Base-by-base conservation (phyloP, 129 eudicot species). In the Flaveria linearis region DNA sequence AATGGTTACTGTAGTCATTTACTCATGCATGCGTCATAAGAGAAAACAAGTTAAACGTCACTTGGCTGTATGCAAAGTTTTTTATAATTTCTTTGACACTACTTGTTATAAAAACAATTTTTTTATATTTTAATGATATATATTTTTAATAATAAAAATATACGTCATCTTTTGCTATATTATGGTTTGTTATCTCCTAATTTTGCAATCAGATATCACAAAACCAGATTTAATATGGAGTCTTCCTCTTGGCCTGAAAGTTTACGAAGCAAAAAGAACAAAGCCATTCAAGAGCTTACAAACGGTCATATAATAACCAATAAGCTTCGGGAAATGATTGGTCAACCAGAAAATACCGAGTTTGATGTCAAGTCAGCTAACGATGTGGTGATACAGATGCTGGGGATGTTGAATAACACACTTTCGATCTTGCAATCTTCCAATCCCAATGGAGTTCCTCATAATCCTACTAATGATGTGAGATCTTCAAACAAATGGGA, bases 281-380 rank as follows among this genome's bases (percentile, higher is more conserved):
- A 64, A 71, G 88, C 85, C 8, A 73, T 79, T 12, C 30, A 77
- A 46, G 83, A 80, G 72, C 69, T 89, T 60, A 82, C 64, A 8
- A 78, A 73, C 46, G 95, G 95, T 56, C 83, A 79, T 9, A 62
- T 73, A 4, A 49, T 81, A 26, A 80, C 87, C 11, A 12, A 63
- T 18, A 84, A 70, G 78, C 86, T 89, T 22, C 83, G 81, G 5
- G 42, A 39, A 25, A 75, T 78, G 76, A 77, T 86, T 10, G 23
- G 68, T 0, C 43, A 28, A 9, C 69, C 84, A 0, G 63, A 58
- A 52, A 67, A 53, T 68, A 33, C 68, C 8, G 57, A 70, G 13
- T 14, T 52, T 16, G 84, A 64, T 33, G 51, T 58, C 68, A 43
- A 12, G 64, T 62, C 86, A 0, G 70, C 71, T 3, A 84, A 79